Evolutionary conservation across 345 rosid genomes (phyloP).

Genomic region (Hibiscus mutabilis): DNA sequence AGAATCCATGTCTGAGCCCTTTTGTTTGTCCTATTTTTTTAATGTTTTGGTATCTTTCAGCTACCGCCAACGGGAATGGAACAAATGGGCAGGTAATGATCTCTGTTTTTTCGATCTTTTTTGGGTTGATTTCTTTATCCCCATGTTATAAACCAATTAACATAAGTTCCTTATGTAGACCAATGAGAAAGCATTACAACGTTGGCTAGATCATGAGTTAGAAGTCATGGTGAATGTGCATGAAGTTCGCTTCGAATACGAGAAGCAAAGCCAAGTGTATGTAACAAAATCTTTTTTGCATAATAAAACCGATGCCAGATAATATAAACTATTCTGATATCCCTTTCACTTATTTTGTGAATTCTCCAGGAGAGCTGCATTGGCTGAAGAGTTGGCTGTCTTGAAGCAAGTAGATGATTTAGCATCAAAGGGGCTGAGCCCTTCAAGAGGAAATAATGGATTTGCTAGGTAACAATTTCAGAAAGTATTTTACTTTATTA

Average conservation of each 20-base stretch:
- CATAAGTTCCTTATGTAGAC: slow-evolving; percentile 34
- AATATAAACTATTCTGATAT: background rate
- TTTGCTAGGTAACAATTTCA: slow-evolving; percentile 62
- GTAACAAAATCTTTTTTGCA: slow-evolving; percentile 20
- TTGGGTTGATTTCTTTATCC: background rate
- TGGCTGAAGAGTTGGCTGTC: slow-evolving; percentile 86
- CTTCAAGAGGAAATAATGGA: slow-evolving; percentile 90
- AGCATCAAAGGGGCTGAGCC: slow-evolving; percentile 83
- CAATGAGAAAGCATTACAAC: slow-evolving; percentile 85
- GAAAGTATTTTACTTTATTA: background rate
- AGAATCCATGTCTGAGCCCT: background rate
- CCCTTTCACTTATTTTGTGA: slow-evolving; percentile 5
- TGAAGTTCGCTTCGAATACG: slow-evolving; percentile 95
- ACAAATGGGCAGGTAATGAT: slow-evolving; percentile 69
- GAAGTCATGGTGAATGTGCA: slow-evolving; percentile 99
- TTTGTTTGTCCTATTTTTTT: slow-evolving; percentile 21
- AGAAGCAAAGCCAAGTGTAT: slow-evolving; percentile 98
- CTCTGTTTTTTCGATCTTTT: background rate
- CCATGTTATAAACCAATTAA: slow-evolving; percentile 7
- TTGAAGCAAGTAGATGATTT: slow-evolving; percentile 88
- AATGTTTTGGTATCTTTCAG: slow-evolving; percentile 41
- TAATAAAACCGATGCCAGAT: slow-evolving; percentile 5
- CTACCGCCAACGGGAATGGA: slow-evolving; percentile 61
- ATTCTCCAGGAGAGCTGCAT: slow-evolving; percentile 75
- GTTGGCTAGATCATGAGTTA: slow-evolving; percentile 95